Evolutionary conservation across 2,329 filamentous ascomycete species (phyloP).

Genomic region (Ploettnerulaceae sp.): DNA sequence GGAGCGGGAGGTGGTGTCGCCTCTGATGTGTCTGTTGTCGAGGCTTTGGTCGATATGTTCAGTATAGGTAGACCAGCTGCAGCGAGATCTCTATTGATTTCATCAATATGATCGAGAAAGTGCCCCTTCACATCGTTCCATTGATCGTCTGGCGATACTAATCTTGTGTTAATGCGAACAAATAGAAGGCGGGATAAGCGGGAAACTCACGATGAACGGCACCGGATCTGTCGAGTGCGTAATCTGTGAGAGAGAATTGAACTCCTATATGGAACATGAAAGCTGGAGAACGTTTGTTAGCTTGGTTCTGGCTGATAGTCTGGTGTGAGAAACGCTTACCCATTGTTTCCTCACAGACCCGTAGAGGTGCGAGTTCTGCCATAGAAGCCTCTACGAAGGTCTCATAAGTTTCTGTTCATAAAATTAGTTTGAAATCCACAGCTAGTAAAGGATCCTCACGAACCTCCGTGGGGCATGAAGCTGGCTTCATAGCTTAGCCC

Average conservation of each 20-base stretch:
- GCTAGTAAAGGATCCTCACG: no score
- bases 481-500: slow-evolving; percentile 39
- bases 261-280: slow-evolving; percentile 12
- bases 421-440: neutral
- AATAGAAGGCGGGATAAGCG: slow-evolving; percentile 27
- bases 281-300: neutral
- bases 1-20: neutral
- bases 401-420: slow-evolving; percentile 34
- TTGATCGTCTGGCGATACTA: slow-evolving; percentile 3
- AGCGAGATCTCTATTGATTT: slow-evolving; percentile 18
- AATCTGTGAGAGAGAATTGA: slow-evolving; percentile 8
- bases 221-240: slow-evolving; percentile 3
- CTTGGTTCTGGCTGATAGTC: no score
- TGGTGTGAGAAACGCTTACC: no score
- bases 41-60: neutral
- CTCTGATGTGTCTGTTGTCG: neutral
- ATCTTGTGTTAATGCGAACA: neutral
- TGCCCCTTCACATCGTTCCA: slow-evolving; percentile 23
- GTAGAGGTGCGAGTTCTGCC: slow-evolving; percentile 33
- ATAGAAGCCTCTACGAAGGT: slow-evolving; percentile 44
- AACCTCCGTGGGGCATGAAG: slow-evolving; percentile 43
- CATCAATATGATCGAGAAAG: slow-evolving; percentile 24
- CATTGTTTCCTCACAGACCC: slow-evolving; percentile 6
- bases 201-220: neutral
- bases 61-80: slow-evolving; percentile 13